A percentile compares a stretch with the other conserved stretches of the same genome.
Evolutionary conservation across 2,329 filamentous ascomycete species (phyloP).

Genomic region (Penicillium decumbens): DNA sequence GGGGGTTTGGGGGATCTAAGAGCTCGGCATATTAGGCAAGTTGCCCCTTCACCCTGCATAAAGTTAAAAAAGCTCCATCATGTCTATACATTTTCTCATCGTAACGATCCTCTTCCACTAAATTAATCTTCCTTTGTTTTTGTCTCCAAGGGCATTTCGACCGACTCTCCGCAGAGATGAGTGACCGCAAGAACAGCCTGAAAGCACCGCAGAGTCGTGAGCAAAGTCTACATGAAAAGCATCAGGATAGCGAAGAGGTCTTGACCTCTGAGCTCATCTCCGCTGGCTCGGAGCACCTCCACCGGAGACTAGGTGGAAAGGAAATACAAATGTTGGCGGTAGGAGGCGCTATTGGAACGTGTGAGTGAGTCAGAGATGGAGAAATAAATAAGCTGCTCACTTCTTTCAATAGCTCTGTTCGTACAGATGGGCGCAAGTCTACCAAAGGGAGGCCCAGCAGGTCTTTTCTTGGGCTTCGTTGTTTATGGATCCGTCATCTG

Average conservation of each 20-base stretch:
- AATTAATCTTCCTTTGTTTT: not conserved
- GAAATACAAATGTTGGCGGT: slow-evolving; percentile 35
- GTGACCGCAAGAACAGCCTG: not conserved
- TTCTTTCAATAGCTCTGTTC: slow-evolving; percentile 18
- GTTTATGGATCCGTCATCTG: slow-evolving; percentile 27
- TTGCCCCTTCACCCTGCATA: slow-evolving; percentile 4
- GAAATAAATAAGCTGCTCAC: not conserved
- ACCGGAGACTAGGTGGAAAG: slow-evolving; percentile 31
- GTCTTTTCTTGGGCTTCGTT: slow-evolving; percentile 32
- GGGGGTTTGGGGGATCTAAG: not conserved
- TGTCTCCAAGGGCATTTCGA: not conserved
- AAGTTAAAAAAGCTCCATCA: slow-evolving; percentile 9
- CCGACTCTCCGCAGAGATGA: not conserved
- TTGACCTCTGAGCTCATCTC: slow-evolving; percentile 16
- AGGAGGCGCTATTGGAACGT: slow-evolving; percentile 35
- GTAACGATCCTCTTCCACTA: not conserved
- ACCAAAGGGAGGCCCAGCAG: slow-evolving; percentile 35
- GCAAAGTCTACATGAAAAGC: slow-evolving; percentile 1
- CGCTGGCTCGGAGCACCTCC: slow-evolving; percentile 20
- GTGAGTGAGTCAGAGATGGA: slow-evolving; percentile 15
- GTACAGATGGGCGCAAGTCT: slow-evolving; percentile 34
- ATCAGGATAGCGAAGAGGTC: slow-evolving; percentile 13
- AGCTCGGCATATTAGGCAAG: slow-evolving; percentile 3
- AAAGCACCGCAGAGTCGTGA: not conserved
- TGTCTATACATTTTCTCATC: not conserved